Conservation (phyloP, 1,139 yeast species). For the Geotrichum restrictum region DNA sequence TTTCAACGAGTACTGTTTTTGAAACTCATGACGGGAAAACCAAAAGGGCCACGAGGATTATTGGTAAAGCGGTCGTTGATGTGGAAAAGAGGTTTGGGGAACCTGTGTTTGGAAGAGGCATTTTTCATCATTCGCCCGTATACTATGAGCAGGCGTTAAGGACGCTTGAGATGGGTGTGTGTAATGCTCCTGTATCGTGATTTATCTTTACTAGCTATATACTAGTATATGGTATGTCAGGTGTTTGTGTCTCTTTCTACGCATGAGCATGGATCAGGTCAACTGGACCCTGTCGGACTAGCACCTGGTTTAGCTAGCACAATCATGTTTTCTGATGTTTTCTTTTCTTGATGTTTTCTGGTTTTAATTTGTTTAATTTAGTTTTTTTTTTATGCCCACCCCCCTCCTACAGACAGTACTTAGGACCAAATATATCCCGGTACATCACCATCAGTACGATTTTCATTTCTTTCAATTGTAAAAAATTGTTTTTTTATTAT, state of each 20-base stretch:
- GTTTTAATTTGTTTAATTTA: neutral
- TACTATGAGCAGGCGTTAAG: conserved; percentile 37
- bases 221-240: neutral
- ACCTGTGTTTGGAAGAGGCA: conserved; percentile 38
- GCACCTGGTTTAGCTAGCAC: too few relatives aligned
- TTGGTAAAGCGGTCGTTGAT: conserved; percentile 34
- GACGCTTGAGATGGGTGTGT: conserved; percentile 33
- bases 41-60: conserved; percentile 33
- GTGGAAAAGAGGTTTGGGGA: conserved; percentile 37
- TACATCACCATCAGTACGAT: too few relatives aligned
- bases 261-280: too few relatives aligned
- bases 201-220: neutral
- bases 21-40: conserved; percentile 35
- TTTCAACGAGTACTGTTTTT: conserved; percentile 34
- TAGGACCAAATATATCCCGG: too few relatives aligned
- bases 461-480: too few relatives aligned
- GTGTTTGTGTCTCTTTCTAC: neutral
- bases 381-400: too few relatives aligned
- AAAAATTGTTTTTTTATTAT: too few relatives aligned
- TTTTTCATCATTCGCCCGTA: conserved; percentile 38
- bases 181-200: conserved; percentile 27
- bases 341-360: neutral
- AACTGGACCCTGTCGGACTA: too few relatives aligned
- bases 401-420: too few relatives aligned
- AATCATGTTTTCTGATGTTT: neutral